Evolutionary conservation across 495 filamentous ascomycete species (phyloP).

Genomic region (Cercophora sp.): DNA sequence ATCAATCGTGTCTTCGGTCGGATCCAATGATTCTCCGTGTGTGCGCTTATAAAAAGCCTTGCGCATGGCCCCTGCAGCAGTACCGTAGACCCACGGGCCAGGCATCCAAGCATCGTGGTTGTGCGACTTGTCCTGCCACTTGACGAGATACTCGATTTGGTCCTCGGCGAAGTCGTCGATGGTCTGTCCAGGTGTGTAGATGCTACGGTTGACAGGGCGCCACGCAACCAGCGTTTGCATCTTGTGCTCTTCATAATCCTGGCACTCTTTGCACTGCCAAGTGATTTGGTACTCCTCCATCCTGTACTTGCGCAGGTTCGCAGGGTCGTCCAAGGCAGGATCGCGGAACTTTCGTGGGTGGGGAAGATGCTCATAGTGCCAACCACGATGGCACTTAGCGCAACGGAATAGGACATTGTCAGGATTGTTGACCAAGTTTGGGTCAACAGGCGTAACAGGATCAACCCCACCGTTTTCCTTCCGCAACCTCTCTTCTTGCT

Average conservation of each 20-base stretch:
- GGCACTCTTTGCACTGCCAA: constrained; percentile 77
- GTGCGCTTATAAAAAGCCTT: constrained; percentile 69
- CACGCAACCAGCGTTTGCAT: constrained; percentile 78
- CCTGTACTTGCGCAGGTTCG: constrained; percentile 35
- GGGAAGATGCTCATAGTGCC: constrained; percentile 78
- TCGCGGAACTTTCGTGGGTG: constrained; percentile 32
- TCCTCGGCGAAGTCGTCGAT: constrained; percentile 55
- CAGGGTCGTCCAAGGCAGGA: constrained; percentile 35
- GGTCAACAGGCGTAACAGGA: constrained; percentile 61
- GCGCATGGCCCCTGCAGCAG: constrained; percentile 58
- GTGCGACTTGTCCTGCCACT: constrained; percentile 78
- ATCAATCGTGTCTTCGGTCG: constrained; percentile 14
- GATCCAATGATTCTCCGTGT: constrained; percentile 37
- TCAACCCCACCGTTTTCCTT: constrained; percentile 73
- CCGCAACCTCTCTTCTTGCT: constrained; percentile 77
- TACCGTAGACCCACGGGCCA: constrained; percentile 85
- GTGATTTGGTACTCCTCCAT: constrained; percentile 56
- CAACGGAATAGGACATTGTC: constrained; percentile 83
- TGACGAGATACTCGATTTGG: constrained; percentile 84
- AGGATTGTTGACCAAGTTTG: constrained; percentile 64
- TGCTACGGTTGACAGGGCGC: constrained; percentile 59
- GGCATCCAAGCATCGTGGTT: constrained; percentile 78
- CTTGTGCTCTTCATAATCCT: constrained; percentile 45
- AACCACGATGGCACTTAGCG: constrained; percentile 66
- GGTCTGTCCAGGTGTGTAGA: constrained; percentile 42